Percentiles rank a stretch among this genome's conserved stretches.
phyloP scores from a whole-genome alignment of 768 basidiomycete genomes.

The Myochromella boudieri region DNA sequence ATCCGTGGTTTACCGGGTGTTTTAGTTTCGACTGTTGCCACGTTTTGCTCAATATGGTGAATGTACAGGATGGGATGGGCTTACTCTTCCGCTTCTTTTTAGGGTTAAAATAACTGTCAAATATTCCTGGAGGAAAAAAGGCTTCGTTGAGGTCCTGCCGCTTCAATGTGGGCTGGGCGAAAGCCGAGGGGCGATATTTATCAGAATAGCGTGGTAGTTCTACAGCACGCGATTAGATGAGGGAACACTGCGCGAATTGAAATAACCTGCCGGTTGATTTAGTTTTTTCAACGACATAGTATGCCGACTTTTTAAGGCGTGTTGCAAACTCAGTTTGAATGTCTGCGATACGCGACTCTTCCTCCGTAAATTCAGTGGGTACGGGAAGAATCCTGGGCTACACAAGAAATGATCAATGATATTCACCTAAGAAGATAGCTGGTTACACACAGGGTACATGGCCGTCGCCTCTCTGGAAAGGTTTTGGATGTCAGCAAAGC shows the following conservation, averaged over 20 bases:
- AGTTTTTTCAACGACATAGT: conserved; percentile 70
- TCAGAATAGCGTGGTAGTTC: conserved; percentile 84
- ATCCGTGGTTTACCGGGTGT: conserved; percentile 40
- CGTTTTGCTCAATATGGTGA: neutral
- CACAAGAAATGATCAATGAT: conserved; percentile 18
- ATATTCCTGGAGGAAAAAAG: conserved; percentile 77
- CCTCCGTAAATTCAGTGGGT: conserved; percentile 60
- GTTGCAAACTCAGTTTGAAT: conserved; percentile 66
- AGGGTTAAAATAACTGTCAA: conserved; percentile 80
- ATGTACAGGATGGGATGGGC: neutral
- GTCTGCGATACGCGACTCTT: conserved; percentile 65
- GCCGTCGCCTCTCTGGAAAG: conserved; percentile 75
- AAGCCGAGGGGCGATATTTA: conserved; percentile 67
- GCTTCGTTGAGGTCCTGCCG: conserved; percentile 68
- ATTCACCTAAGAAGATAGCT: conserved; percentile 18
- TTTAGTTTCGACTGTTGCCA: conserved; percentile 24
- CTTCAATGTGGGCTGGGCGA: conserved; percentile 65
- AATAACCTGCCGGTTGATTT: conserved; percentile 53
- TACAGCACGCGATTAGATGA: conserved; percentile 22
- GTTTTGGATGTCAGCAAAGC: conserved; percentile 76
- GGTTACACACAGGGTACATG: conserved; percentile 73
- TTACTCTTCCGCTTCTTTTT: conserved; percentile 60
- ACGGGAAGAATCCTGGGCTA: conserved; percentile 73
- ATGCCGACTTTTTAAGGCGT: conserved; percentile 67
- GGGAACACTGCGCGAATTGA: conserved; percentile 22